Percentiles rank a stretch among this genome's conserved stretches.
These are phyloP conservation scores for Saprolegnia diclina DNA, from an alignment of 352 stramenopile genomes.

Conservation along the genomic window DNA sequence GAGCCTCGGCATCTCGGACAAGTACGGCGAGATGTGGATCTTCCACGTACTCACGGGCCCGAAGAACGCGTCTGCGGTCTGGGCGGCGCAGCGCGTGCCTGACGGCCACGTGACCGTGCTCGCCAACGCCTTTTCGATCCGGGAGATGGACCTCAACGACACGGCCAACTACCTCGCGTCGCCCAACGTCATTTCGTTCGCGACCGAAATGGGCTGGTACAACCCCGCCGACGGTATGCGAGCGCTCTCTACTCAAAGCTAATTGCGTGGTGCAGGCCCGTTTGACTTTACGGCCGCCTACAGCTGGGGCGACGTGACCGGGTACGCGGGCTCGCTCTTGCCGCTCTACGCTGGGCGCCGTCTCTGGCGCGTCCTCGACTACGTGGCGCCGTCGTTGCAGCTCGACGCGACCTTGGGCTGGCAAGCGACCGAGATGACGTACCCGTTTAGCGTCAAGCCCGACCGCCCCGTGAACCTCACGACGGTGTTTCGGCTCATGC, in stretches of 20 bases:
- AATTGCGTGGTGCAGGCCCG: constrained; percentile 29
- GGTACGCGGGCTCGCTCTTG: constrained; percentile 47
- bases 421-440: constrained; percentile 70
- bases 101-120: constrained; percentile 86
- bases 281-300: constrained; percentile 76
- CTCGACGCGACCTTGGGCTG: constrained; percentile 63
- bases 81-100: constrained; percentile 89
- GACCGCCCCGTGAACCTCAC: constrained; percentile 51
- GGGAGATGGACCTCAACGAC: constrained; percentile 73
- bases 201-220: constrained; percentile 83
- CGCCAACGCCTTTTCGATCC: constrained; percentile 92
- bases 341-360: constrained; percentile 76
- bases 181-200: constrained; percentile 77
- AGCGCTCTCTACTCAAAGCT: constrained; percentile 49
- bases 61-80: constrained; percentile 83
- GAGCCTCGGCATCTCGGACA: constrained; percentile 81
- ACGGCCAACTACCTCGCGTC: constrained; percentile 85
- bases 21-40: constrained; percentile 87
- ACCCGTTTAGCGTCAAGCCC: constrained; percentile 85
- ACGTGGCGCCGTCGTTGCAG: constrained; percentile 69
- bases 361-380: constrained; percentile 84
- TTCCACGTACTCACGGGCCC: constrained; percentile 92
- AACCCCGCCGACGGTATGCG: constrained; percentile 36
- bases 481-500: constrained; percentile 77
- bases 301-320: constrained; percentile 34